Evolutionary conservation across 2,329 filamentous ascomycete genomes (phyloP).

Genomic region (Penicillium janthinellum): DNA sequence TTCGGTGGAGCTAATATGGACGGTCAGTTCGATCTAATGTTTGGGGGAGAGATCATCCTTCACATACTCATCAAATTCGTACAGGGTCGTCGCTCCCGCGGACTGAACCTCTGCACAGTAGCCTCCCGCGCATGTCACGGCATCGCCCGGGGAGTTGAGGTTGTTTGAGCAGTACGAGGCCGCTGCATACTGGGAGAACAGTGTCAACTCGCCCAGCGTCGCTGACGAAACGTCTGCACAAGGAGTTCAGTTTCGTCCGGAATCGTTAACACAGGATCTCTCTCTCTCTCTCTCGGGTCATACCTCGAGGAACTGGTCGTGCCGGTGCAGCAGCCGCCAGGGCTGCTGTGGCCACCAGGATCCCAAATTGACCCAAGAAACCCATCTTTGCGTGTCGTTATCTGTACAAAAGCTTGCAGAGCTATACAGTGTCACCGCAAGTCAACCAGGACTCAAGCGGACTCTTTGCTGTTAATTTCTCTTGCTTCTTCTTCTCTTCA

Average conservation of each 20-base stretch:
- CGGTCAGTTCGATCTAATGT: not conserved
- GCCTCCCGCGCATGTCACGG: conserved; percentile 47
- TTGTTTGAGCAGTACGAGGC: conserved; percentile 56
- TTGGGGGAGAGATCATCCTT: too few species aligned
- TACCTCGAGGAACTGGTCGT: conserved; percentile 29
- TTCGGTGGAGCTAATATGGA: conserved; percentile 18
- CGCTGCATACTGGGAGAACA: conserved; percentile 56
- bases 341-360: conserved; percentile 16
- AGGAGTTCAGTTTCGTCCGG: not conserved
- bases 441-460: conserved; percentile 2
- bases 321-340: conserved; percentile 26
- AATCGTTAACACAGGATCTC: not conserved
- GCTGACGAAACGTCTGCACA: conserved; percentile 43
- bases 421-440: not conserved
- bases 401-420: not conserved
- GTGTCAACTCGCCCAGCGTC: conserved; percentile 45
- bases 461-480: not conserved
- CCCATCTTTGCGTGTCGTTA: conserved; percentile 5
- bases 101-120: conserved; percentile 54
- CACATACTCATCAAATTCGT: conserved; percentile 53
- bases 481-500: not conserved
- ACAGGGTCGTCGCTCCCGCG: conserved; percentile 48
- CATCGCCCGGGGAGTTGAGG: conserved; percentile 47
- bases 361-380: conserved; percentile 8
- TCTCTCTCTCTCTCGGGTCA: not conserved